Conservation (phyloP, 148 eudicot species). For the Rhododendron simsii region DNA sequence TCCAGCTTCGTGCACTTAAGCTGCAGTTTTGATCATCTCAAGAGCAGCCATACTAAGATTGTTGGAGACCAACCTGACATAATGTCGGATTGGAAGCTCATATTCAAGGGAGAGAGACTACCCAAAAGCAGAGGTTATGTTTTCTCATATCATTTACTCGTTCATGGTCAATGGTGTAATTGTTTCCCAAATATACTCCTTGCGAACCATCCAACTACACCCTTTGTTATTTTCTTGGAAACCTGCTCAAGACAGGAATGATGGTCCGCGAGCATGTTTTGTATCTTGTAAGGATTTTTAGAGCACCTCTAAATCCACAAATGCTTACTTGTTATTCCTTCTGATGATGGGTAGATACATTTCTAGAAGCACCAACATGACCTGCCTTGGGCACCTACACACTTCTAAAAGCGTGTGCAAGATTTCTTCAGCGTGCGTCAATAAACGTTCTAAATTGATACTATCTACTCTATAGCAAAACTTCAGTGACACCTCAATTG, state of each 20-base stretch:
- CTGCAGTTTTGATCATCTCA: not conserved
- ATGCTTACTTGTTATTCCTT: not conserved
- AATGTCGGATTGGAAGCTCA: not conserved
- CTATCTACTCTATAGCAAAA: not conserved
- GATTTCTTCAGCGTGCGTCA: not conserved
- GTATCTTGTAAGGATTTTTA: not conserved
- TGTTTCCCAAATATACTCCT: not conserved
- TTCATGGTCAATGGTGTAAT: not conserved
- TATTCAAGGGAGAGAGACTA: not conserved
- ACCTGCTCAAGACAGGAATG: not conserved
- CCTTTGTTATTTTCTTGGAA: not conserved
- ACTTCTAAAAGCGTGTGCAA: not conserved
- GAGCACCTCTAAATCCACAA: not conserved
- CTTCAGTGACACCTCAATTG: not conserved
- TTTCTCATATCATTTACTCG: not conserved
- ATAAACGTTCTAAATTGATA: not conserved
- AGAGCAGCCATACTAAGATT: not conserved
- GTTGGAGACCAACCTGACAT: not conserved
- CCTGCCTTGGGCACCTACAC: not conserved
- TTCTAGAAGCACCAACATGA: not conserved
- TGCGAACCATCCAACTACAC: not conserved
- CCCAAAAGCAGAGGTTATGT: not conserved
- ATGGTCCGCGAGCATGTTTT: not conserved
- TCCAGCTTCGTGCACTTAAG: not conserved
- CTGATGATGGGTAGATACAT: not conserved